phyloP scores from a whole-genome alignment of 2,329 filamentous ascomycete species.

The Hymenoscyphus fraxineus region DNA sequence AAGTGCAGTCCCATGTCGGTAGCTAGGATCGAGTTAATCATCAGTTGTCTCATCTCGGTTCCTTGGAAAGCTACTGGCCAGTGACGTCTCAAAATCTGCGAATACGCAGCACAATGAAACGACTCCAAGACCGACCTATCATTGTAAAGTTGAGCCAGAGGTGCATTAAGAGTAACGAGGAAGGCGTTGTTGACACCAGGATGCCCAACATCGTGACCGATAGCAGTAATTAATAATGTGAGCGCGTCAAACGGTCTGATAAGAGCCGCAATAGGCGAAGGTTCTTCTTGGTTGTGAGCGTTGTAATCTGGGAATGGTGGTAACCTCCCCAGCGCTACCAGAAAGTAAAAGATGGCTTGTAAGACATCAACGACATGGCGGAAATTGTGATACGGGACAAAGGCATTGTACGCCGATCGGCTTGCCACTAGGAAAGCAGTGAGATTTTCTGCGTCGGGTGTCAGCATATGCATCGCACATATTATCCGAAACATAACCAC shows the following conservation, averaged over 20 bases:
- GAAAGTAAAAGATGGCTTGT: conserved; percentile 87
- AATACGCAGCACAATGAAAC: conserved; percentile 96
- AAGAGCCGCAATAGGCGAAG: conserved; percentile 66
- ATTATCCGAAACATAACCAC: conserved; percentile 27
- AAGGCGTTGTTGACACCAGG: conserved; percentile 98
- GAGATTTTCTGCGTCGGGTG: conserved; percentile 62
- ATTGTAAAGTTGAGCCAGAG: conserved; percentile 92
- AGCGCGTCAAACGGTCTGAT: conserved; percentile 85
- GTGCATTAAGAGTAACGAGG: conserved; percentile 84
- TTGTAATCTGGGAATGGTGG: conserved; percentile 56
- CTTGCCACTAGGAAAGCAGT: conserved; percentile 83
- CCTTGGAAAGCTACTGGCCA: conserved; percentile 84
- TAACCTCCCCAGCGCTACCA: conserved; percentile 73
- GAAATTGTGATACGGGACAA: conserved; percentile 97
- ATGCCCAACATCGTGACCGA: conserved; percentile 96
- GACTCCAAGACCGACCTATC: conserved; percentile 95
- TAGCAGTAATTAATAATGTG: conserved; percentile 88
- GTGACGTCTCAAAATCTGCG: conserved; percentile 86
- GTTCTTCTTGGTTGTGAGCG: conserved; percentile 7
- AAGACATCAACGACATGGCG: conserved; percentile 94
- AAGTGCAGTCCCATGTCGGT: conserved; percentile 98
- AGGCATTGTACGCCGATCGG: conserved; percentile 90
- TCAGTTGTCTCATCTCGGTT: conserved; percentile 74
- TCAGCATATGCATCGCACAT: conserved; percentile 38
- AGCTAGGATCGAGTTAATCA: conserved; percentile 96